phyloP scores from a whole-genome alignment of 75 land plant species.

The Selaginella tamariscina region DNA sequence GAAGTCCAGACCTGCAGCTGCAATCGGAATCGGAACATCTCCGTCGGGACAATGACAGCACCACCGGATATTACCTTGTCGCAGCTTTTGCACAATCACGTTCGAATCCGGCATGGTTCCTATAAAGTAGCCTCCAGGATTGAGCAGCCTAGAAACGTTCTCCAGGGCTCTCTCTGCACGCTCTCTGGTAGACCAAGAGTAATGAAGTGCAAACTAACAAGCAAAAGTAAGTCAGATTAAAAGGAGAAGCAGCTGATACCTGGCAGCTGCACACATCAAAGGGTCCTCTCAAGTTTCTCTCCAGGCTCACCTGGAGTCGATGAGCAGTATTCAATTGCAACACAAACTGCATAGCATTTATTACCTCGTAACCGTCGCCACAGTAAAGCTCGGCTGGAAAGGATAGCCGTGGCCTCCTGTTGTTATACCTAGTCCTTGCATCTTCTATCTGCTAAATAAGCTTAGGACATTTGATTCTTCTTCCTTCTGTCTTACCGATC shows the following conservation, averaged over 20 bases:
- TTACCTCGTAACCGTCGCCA: conserved; percentile 81
- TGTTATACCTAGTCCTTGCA: conserved; percentile 85
- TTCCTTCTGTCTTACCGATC: conserved; percentile 47
- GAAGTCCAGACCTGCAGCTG: conserved; percentile 69
- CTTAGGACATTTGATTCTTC: background rate
- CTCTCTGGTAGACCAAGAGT: conserved; percentile 89
- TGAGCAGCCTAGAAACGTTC: conserved; percentile 67
- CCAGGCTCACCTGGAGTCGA: conserved; percentile 42
- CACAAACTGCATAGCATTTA: background rate
- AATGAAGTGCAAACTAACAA: conserved; percentile 91
- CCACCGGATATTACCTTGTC: conserved; percentile 40
- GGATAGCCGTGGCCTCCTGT: conserved; percentile 52
- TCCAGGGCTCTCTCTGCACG: conserved; percentile 74
- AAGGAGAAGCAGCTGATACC: conserved; percentile 29
- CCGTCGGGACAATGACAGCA: background rate
- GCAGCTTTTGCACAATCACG: conserved; percentile 78
- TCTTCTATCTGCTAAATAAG: conserved; percentile 54
- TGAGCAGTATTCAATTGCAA: conserved; percentile 4
- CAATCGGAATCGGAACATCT: conserved; percentile 10
- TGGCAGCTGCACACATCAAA: conserved; percentile 92
- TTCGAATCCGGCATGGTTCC: conserved; percentile 99
- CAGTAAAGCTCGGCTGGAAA: conserved; percentile 85
- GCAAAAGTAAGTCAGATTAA: background rate
- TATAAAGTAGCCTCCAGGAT: conserved; percentile 84
- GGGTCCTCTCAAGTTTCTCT: conserved; percentile 48